Conservation (phyloP, 176 grass and related monocot species). For the Triticum urartu region DNA sequence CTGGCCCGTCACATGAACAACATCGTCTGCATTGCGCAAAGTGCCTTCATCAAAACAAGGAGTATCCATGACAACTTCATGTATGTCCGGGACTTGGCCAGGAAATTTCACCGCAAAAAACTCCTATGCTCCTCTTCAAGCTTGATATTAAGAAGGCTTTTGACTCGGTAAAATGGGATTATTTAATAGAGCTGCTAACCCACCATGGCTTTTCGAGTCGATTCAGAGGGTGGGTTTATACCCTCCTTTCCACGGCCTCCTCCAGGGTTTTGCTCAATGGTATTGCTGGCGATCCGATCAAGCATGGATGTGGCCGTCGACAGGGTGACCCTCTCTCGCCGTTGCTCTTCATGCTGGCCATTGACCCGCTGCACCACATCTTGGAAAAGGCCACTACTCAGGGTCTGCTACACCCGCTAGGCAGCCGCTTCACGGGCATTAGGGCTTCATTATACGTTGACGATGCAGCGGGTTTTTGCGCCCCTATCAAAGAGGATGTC, state of each 20-base stretch:
- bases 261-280: background rate
- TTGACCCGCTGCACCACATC: background rate
- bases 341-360: background rate
- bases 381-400: background rate
- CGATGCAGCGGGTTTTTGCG: too few relatives aligned
- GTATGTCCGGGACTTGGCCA: background rate
- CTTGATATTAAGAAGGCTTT: background rate
- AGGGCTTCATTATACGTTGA: too few relatives aligned
- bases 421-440: too few relatives aligned
- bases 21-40: background rate
- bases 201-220: background rate
- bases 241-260: background rate
- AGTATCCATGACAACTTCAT: background rate
- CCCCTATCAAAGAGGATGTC: too few relatives aligned
- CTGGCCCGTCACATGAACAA: background rate
- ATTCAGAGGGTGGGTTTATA: background rate
- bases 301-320: background rate
- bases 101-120: background rate
- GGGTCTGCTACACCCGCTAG: background rate
- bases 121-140: background rate
- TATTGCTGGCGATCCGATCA: background rate
- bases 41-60: background rate
- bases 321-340: background rate
- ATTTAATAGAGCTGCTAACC: background rate
- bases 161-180: background rate